phyloP scores from a whole-genome alignment of 2,329 filamentous ascomycete genomes.

The Alternaria solani region DNA sequence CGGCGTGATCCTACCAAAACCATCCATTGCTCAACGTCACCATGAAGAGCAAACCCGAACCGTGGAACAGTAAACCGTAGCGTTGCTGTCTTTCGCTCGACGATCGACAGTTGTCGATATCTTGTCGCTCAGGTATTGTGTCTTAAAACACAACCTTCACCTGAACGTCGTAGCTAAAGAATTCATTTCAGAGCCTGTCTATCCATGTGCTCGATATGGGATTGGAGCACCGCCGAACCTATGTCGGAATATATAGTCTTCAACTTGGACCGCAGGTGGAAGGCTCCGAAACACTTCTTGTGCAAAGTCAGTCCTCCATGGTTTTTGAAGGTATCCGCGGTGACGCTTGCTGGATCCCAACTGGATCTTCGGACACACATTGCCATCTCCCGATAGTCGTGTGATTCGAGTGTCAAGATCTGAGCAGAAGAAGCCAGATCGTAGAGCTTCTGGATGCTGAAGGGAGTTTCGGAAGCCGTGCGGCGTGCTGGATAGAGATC shows the following conservation, averaged over 20 bases:
- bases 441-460: slow-evolving; percentile 13
- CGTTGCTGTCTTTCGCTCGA: not conserved
- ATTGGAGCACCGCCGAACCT: slow-evolving; percentile 13
- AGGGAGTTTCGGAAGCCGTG: slow-evolving; percentile 9
- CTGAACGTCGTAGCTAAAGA: not conserved
- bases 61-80: not conserved
- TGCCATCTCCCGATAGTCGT: slow-evolving; percentile 14
- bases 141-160: not conserved
- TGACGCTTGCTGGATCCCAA: slow-evolving; percentile 10
- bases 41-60: not conserved
- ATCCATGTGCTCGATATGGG: slow-evolving; percentile 20
- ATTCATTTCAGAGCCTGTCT: slow-evolving; percentile 23
- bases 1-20: not conserved
- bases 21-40: not conserved
- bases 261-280: slow-evolving; percentile 8
- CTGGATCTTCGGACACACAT: slow-evolving; percentile 8
- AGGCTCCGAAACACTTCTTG: slow-evolving; percentile 10
- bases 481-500: slow-evolving; percentile 14
- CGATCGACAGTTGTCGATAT: not conserved
- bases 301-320: slow-evolving; percentile 4
- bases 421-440: slow-evolving; percentile 2
- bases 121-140: not conserved
- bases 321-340: slow-evolving; percentile 13
- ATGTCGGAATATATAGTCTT: slow-evolving; percentile 7
- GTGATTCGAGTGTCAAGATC: slow-evolving; percentile 12